Evolutionary conservation across 345 rosid genomes (phyloP), one percentile per base, ranked within the genome.

Genomic region (Triadica sebifera): DNA sequence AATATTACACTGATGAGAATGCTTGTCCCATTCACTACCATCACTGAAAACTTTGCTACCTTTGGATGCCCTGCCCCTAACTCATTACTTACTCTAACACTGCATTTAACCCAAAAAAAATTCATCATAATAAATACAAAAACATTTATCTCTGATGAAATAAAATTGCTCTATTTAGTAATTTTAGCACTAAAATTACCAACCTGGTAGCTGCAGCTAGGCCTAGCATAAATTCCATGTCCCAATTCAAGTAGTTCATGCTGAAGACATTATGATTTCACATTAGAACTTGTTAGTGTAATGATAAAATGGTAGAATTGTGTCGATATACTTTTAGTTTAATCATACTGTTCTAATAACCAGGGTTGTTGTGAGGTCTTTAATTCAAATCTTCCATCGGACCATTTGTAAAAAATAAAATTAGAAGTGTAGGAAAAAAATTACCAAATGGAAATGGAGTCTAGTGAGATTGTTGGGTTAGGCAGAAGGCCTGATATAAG

Each of bases 361-460:
- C n/a, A n/a, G n/a, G n/a, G n/a, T n/a, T n/a, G n/a, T n/a, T n/a
- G n/a, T n/a, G n/a, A n/a, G n/a, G n/a, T n/a, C n/a, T n/a, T n/a
- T n/a, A n/a, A n/a, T n/a, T n/a, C n/a, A n/a, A n/a, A n/a, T n/a
- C n/a, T n/a, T n/a, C n/a, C n/a, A n/a, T n/a, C n/a, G n/a, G n/a
- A n/a, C n/a, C n/a, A n/a, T n/a, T n/a, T n/a, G n/a, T n/a, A n/a
- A n/a, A n/a, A n/a, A n/a, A n/a, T n/a, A n/a, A n/a, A n/a, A n/a
- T n/a, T n/a, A n/a, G 50, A 57, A 62, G 15, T 60, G 49, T 4
- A 20, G 12, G 29, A 37, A 1, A 49, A 1, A 4, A 58, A 74
- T 56, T 87, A 93, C 99, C 98, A 93, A 13, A 95, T 93, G 55
- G 98, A 91, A 80, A 91, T 79, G 20, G 99, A 88, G 76, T 91